phyloP scores from a whole-genome alignment of 768 basidiomycete genomes.

The Exsudoporus frostii region DNA sequence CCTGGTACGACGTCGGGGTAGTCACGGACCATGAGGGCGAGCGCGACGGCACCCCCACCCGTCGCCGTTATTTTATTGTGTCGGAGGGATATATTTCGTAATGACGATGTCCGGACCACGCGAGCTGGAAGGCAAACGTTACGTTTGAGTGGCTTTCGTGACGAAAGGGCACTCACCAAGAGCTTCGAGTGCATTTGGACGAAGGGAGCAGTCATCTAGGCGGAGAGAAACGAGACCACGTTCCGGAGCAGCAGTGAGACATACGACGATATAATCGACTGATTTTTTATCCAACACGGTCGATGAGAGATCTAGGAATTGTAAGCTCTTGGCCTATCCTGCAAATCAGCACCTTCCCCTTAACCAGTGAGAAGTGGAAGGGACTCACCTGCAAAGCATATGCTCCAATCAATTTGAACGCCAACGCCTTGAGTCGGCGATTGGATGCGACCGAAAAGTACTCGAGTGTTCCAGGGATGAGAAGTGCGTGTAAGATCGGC shows the following conservation, averaged over 20 bases:
- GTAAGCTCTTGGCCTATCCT: conserved; percentile 65
- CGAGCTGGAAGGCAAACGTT: conserved; percentile 49
- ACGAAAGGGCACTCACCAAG: conserved; percentile 55
- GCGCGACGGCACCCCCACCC: conserved; percentile 87
- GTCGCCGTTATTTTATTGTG: conserved; percentile 82
- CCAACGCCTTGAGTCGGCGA: conserved; percentile 68
- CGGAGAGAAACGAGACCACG: conserved; percentile 71
- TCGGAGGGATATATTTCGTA: conserved; percentile 87
- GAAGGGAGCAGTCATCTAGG: conserved; percentile 81
- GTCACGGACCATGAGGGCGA: conserved; percentile 95
- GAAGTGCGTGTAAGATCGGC: conserved; percentile 83
- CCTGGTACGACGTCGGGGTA: conserved; percentile 75
- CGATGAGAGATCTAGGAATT: conserved; percentile 89
- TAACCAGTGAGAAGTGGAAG: neutral
- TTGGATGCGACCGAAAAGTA: conserved; percentile 88
- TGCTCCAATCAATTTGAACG: conserved; percentile 76
- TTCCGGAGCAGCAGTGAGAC: conserved; percentile 43
- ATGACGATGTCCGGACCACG: conserved; percentile 74
- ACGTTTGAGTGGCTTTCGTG: neutral
- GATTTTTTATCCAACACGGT: conserved; percentile 81
- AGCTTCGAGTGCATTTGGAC: conserved; percentile 70
- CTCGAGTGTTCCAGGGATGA: conserved; percentile 77
- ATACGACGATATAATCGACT: conserved; percentile 75
- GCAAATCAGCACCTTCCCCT: neutral
- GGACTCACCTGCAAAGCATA: conserved; percentile 67